Evolutionary conservation across 2,329 filamentous ascomycete genomes (phyloP).

Genomic region (Alternaria conjuncta): DNA sequence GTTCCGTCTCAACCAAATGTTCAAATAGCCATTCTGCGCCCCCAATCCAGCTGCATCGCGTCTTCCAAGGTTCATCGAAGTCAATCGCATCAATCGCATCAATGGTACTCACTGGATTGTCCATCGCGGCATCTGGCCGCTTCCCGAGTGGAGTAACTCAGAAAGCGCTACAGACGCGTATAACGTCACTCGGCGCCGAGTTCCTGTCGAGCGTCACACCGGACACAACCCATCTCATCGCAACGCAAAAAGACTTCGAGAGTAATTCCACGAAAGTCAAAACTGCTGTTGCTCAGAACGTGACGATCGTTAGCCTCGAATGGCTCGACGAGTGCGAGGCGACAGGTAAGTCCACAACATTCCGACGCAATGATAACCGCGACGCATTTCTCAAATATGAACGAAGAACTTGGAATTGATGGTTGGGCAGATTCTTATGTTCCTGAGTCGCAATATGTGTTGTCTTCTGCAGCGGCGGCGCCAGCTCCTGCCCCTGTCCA

Average conservation of each 20-base stretch:
- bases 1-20: conserved; percentile 1
- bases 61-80: background rate
- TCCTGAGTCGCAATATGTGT: conserved; percentile 48
- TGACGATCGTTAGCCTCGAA: conserved; percentile 64
- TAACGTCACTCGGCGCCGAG: conserved; percentile 59
- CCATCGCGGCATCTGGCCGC: conserved; percentile 66
- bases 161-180: conserved; percentile 54
- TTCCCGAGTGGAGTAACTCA: conserved; percentile 62
- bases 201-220: conserved; percentile 57
- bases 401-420: background rate
- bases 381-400: background rate
- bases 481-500: conserved; percentile 8
- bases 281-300: conserved; percentile 54
- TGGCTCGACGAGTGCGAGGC: conserved; percentile 68
- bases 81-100: background rate
- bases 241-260: conserved; percentile 60
- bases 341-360: conserved; percentile 36
- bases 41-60: background rate
- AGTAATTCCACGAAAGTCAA: conserved; percentile 60
- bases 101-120: conserved; percentile 56
- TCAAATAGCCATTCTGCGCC: conserved; percentile 17
- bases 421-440: conserved; percentile 35
- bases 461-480: conserved; percentile 24
- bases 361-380: background rate
- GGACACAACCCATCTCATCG: conserved; percentile 63